Evolutionary conservation across 257 asterid species (phyloP), one percentile per base, ranked within the genome.

Genomic region (Fraxinus cuspidata): DNA sequence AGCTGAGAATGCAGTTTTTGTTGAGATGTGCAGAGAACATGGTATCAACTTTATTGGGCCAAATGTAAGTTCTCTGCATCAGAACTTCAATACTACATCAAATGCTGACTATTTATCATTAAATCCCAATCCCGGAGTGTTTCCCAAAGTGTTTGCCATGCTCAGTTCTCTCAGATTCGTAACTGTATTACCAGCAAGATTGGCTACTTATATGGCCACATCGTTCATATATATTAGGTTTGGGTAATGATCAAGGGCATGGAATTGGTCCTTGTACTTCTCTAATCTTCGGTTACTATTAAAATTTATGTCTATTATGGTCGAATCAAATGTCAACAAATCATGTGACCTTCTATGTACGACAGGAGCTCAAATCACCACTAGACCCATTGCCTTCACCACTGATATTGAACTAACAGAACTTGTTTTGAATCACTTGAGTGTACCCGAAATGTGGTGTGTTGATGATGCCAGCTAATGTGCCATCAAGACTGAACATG

Each of bases 31-130:
- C 94, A 85, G 85, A 80, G 97, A 85, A 71, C 99, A 91, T 47
- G 90, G 92, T 49, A 90, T 95, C 85, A 95, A 95, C 86, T 95
- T 95, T 81, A 95, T 95, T 78, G 99, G 99, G 56, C 99, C 99
- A 83, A 89, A 95, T 77, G 99, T 94, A 81, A 91, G 95, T 85
- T 81, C 66, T 58, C 71, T 34, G 18, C 8, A 53, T 58, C 12
- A 7, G 16, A 78, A 34, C 19, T 34, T 44, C 40, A 69, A 70
- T 16, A 19, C 75, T 66, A 79, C 40, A 53, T 66, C 70, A 78
- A 77, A 27, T 74, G 29, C 74, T 12, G 56, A 51, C 25, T 4
- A 23, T 82, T 35, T 66, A 23, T 44, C 42, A 18, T 25, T 38
- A n/a, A 40, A 74, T 44, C 74, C 51, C 38, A 29, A 38, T 56